Evolutionary conservation across 2,329 filamentous ascomycete genomes (phyloP).

Genomic region (Dothideomycetes sp.): DNA sequence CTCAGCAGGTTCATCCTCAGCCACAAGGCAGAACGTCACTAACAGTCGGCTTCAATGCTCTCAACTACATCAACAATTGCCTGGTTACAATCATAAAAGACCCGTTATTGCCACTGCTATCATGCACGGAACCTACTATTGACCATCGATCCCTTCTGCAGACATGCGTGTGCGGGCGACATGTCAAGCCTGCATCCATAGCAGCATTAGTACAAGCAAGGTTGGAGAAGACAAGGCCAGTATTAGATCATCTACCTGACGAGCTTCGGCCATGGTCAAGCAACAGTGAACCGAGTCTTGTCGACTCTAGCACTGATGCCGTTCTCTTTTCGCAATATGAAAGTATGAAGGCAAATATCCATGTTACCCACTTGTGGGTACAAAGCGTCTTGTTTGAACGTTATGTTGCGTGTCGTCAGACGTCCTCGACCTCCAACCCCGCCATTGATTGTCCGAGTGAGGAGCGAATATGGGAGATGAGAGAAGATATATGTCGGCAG

Average conservation of each 20-base stretch:
- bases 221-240: not conserved
- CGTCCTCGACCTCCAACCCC: not conserved
- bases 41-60: not conserved
- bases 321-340: not conserved
- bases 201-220: not conserved
- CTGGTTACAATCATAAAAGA: not conserved
- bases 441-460: not conserved
- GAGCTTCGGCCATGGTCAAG: not conserved
- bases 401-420: no score
- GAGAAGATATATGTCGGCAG: not conserved
- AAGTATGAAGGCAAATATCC: slow-evolving; percentile 1
- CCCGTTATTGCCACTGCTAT: not conserved
- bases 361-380: not conserved
- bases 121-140: not conserved
- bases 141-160: not conserved
- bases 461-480: not conserved
- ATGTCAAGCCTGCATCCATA: not conserved
- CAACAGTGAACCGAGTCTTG: not conserved
- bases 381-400: not conserved
- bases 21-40: not conserved
- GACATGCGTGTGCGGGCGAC: not conserved
- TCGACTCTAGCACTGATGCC: no score
- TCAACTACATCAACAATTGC: not conserved
- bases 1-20: not conserved
- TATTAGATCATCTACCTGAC: not conserved